These are phyloP conservation scores for Skeletonema potamos DNA, from an alignment of 108 stramenopile genomes.

Conservation along the genomic window DNA sequence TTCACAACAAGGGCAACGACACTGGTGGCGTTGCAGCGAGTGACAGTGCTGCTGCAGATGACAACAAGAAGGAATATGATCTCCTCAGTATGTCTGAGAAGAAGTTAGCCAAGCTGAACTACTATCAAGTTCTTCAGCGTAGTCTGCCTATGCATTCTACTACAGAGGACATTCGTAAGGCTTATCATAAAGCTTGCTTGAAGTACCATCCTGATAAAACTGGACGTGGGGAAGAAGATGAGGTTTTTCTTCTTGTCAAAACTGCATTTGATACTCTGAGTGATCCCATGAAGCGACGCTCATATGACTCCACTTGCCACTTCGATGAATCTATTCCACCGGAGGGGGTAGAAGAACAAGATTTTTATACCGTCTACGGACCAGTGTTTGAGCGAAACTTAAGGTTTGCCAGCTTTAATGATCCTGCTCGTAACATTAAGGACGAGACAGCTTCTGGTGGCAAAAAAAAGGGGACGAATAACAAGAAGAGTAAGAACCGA, in stretches of 20 bases:
- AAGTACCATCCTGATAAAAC: conserved; percentile 90
- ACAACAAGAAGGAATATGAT: conserved; percentile 48
- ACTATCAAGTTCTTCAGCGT: conserved; percentile 67
- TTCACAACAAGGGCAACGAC: conserved; percentile 9
- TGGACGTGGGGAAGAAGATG: conserved; percentile 86
- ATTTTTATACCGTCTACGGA: conserved; percentile 73
- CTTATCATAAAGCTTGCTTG: conserved; percentile 83
- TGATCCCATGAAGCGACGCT: conserved; percentile 77
- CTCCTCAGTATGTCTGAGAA: conserved; percentile 53
- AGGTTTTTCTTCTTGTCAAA: conserved; percentile 94
- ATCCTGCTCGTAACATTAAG: conserved; percentile 20
- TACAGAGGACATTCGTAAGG: conserved; percentile 71
- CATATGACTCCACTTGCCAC: conserved; percentile 92
- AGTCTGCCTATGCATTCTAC: conserved; percentile 58
- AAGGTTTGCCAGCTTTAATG: conserved; percentile 80
- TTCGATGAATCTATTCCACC: conserved; percentile 96
- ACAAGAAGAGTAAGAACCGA: conserved; percentile 13
- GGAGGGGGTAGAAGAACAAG: conserved; percentile 34
- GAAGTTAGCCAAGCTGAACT: conserved; percentile 58
- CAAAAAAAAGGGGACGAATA: not conserved
- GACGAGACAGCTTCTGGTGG: conserved; percentile 16
- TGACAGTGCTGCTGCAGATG: not conserved
- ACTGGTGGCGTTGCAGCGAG: not conserved
- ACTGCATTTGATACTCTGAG: conserved; percentile 91
- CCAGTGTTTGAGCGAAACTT: conserved; percentile 94